Conservation (phyloP, 179 eudicot species). For the Heliamphora pulchella region DNA sequence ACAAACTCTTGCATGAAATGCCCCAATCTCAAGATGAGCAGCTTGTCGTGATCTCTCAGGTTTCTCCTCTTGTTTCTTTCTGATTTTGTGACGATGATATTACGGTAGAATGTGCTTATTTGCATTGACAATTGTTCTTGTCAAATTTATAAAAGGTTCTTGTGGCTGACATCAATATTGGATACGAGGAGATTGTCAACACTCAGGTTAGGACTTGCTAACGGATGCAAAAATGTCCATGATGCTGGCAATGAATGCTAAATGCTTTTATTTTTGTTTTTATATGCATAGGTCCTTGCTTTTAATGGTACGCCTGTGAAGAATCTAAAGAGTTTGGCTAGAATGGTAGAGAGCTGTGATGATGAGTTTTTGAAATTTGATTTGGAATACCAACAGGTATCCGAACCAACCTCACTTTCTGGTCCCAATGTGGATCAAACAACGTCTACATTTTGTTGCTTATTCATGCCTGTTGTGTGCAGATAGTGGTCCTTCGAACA, state of each 20-base stretch:
- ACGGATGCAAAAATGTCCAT: not conserved
- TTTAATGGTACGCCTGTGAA: slow-evolving; percentile 82
- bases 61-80: slow-evolving; percentile 20
- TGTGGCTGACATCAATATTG: slow-evolving; percentile 91
- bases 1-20: slow-evolving; percentile 84
- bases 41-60: slow-evolving; percentile 95
- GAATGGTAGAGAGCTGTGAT: slow-evolving; percentile 76
- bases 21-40: slow-evolving; percentile 80
- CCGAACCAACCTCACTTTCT: slow-evolving; percentile 12
- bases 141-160: slow-evolving; percentile 51
- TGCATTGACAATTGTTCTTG: not conserved
- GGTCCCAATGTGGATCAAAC: not conserved
- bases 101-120: not conserved
- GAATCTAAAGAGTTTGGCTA: slow-evolving; percentile 82
- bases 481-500: slow-evolving; percentile 77
- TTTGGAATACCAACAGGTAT: slow-evolving; percentile 88
- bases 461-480: slow-evolving; percentile 16
- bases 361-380: slow-evolving; percentile 87
- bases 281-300: slow-evolving; percentile 53
- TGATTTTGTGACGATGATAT: not conserved
- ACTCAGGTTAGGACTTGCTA: slow-evolving; percentile 51
- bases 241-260: slow-evolving; percentile 10
- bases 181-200: slow-evolving; percentile 94
- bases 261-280: not conserved
- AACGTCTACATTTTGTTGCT: not conserved